Evolutionary conservation across 371 early-diverging fungal genomes (phyloP).

Genomic region (Apophysomyces variabilis): DNA sequence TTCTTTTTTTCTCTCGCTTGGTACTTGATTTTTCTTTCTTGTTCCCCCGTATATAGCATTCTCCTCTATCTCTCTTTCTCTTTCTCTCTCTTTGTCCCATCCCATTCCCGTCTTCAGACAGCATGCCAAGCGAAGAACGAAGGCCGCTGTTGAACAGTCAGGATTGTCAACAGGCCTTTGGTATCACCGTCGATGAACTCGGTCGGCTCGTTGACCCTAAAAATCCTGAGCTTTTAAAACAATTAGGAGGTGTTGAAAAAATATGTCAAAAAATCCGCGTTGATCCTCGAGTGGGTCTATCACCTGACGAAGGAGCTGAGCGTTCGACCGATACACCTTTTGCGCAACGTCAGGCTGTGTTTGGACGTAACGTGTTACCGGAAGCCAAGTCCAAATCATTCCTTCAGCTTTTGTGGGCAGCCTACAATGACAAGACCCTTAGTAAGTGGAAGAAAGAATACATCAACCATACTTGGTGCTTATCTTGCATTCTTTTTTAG

Average conservation of each 20-base stretch:
- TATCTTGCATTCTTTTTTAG: conserved; percentile 7
- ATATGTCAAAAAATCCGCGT: conserved; percentile 68
- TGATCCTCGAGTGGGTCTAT: conserved; percentile 68
- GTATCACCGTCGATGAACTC: conserved; percentile 54
- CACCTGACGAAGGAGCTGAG: conserved; percentile 60
- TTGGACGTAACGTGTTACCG: conserved; percentile 76
- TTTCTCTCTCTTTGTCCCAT: conserved; percentile 6
- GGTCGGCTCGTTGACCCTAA: conserved; percentile 72
- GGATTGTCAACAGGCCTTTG: conserved; percentile 37
- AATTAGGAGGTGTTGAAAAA: conserved; percentile 68
- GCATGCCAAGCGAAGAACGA: conserved; percentile 32
- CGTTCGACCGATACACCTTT: conserved; percentile 51
- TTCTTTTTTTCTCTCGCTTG: neutral
- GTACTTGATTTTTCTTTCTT: conserved; percentile 14
- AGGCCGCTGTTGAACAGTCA: conserved; percentile 31
- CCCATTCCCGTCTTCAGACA: conserved; percentile 9
- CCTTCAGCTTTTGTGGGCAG: conserved; percentile 66
- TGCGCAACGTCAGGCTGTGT: conserved; percentile 65
- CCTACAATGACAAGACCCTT: conserved; percentile 69
- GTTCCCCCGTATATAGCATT: conserved; percentile 6
- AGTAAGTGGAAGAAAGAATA: conserved; percentile 40
- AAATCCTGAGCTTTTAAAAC: conserved; percentile 61
- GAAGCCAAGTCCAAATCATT: conserved; percentile 66
- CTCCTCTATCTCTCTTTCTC: conserved; percentile 12
- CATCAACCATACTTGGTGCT: conserved; percentile 6